Evolutionary conservation across 2,329 filamentous ascomycete genomes (phyloP).

Genomic region (Fusarium dimerum): DNA sequence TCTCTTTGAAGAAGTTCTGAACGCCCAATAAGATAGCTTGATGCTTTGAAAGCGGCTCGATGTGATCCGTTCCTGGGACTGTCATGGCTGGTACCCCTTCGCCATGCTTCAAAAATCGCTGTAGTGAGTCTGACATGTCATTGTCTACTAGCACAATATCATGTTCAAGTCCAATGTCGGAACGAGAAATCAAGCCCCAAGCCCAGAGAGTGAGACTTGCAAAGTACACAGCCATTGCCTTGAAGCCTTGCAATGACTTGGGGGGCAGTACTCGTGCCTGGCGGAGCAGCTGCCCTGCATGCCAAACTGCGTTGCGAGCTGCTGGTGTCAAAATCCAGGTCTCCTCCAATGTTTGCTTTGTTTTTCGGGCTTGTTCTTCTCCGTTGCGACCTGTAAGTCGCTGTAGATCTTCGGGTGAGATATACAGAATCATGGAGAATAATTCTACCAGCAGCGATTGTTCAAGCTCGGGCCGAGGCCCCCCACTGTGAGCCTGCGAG

Average conservation of each 20-base stretch:
- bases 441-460: constrained; percentile 23
- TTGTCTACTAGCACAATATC: constrained; percentile 20
- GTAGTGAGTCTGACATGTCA: constrained; percentile 14
- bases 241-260: constrained; percentile 22
- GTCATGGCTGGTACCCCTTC: constrained; percentile 18
- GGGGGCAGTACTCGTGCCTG: constrained; percentile 18
- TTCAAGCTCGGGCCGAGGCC: constrained; percentile 8
- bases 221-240: constrained; percentile 26
- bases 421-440: constrained; percentile 28
- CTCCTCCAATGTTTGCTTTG: constrained; percentile 14
- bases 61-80: constrained; percentile 8
- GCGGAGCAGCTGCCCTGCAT: constrained; percentile 26
- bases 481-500: constrained; percentile 14
- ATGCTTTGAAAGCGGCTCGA: constrained; percentile 20
- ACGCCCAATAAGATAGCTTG: constrained; percentile 14
- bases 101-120: constrained; percentile 19
- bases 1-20: constrained; percentile 19
- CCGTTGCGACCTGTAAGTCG: constrained; percentile 21
- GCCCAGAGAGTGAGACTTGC: constrained; percentile 25
- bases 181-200: constrained; percentile 16
- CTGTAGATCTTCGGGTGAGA: constrained; percentile 24
- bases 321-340: constrained; percentile 17
- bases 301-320: constrained; percentile 25
- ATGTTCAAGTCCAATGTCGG: constrained; percentile 2
- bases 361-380: constrained; percentile 22